phyloP scores from a whole-genome alignment of 2,329 filamentous ascomycete genomes.

The Pseudogymnoascus sp. region DNA sequence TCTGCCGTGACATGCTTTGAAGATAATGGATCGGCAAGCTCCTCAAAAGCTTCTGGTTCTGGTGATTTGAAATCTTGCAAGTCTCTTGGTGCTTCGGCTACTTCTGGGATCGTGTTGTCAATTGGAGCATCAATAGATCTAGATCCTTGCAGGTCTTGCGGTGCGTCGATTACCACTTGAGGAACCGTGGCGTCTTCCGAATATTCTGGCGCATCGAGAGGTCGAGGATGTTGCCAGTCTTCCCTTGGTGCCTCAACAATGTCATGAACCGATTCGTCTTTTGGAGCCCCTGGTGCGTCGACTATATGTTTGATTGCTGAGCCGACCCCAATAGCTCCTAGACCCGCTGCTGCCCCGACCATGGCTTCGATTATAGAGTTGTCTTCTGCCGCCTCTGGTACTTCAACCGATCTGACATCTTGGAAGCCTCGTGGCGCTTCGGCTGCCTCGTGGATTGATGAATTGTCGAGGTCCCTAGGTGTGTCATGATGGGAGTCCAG shows the following conservation, averaged over 20 bases:
- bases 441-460: background rate
- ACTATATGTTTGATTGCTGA: background rate
- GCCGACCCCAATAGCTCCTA: background rate
- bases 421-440: background rate
- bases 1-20: background rate
- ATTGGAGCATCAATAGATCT: background rate
- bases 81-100: background rate
- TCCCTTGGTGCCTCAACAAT: background rate
- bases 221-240: background rate
- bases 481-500: background rate
- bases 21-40: background rate
- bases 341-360: background rate
- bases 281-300: background rate
- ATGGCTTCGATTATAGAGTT: background rate
- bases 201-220: background rate
- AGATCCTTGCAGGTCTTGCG: background rate
- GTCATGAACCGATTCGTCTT: background rate
- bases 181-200: background rate
- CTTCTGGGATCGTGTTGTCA: background rate
- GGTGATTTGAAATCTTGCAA: background rate
- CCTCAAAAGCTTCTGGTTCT: background rate
- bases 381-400: background rate
- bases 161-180: background rate
- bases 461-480: background rate
- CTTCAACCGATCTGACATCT: background rate